Conservation (phyloP, 23 red algal genomes). For the Pyropia haitanensis region DNA sequence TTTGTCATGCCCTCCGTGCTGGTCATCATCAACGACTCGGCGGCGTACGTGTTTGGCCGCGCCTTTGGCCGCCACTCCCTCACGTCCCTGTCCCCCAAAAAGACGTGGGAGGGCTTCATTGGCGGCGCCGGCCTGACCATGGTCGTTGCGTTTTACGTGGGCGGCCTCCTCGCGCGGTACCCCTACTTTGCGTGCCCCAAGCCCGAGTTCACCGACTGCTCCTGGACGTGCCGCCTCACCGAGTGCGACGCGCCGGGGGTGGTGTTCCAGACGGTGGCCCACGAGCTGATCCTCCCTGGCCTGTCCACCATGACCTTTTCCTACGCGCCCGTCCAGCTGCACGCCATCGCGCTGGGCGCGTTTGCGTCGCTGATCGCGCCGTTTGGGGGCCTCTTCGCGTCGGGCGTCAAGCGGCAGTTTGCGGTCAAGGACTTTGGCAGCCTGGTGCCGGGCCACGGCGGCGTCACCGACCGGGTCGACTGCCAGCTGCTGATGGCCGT, state of each 20-base stretch:
- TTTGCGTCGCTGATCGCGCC: slow-evolving; percentile 86
- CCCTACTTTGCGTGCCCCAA: slow-evolving; percentile 79
- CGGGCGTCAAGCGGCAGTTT: slow-evolving; percentile 92
- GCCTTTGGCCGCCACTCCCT: slow-evolving; percentile 68
- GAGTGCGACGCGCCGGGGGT: slow-evolving; percentile 35
- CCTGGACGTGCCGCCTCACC: slow-evolving; percentile 32
- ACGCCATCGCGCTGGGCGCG: slow-evolving; percentile 64
- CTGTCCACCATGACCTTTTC: slow-evolving; percentile 16
- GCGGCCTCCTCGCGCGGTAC: slow-evolving; percentile 43
- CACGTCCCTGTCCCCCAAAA: slow-evolving; percentile 79
- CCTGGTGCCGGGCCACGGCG: slow-evolving; percentile 90
- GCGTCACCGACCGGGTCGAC: slow-evolving; percentile 94
- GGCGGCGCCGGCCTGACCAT: slow-evolving; percentile 78
- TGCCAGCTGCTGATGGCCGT: slow-evolving; percentile 97
- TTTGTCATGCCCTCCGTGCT: slow-evolving; percentile 79
- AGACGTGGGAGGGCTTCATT: slow-evolving; percentile 99
- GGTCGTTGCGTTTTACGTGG: slow-evolving; percentile 65
- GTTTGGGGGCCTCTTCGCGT: slow-evolving; percentile 97
- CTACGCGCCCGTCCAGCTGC: slow-evolving; percentile 66
- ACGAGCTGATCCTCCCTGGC: slow-evolving; percentile 12
- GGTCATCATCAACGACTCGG: slow-evolving; percentile 89
- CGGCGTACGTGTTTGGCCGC: slow-evolving; percentile 85
- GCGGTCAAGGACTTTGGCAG: slow-evolving; percentile 89
- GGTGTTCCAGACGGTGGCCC: slow-evolving; percentile 18
- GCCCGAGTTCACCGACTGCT: slow-evolving; percentile 91